Evolutionary conservation across 805 yeast genomes (phyloP).

Genomic region (Ogataea pini): DNA sequence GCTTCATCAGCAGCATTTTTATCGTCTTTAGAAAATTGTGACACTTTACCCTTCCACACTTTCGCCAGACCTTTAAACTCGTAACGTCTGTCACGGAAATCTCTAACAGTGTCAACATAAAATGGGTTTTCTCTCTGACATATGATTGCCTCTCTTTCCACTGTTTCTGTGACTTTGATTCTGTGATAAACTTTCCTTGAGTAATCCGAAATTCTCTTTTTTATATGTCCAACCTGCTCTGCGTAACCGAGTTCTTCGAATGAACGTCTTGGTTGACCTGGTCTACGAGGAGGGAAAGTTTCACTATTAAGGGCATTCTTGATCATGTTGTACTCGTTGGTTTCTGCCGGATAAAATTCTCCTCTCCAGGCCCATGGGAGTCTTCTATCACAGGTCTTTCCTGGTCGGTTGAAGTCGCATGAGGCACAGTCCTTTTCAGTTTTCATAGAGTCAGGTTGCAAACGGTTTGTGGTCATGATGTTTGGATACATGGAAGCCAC

Average conservation of each 20-base stretch:
- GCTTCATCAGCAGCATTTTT: constrained; percentile 80
- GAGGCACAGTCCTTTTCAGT: constrained; percentile 94
- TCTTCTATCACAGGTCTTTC: constrained; percentile 87
- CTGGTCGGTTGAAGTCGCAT: constrained; percentile 96
- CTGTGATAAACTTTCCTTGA: constrained; percentile 84
- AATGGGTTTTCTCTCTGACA: constrained; percentile 98
- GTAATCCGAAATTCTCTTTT: constrained; percentile 78
- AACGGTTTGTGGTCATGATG: constrained; percentile 94
- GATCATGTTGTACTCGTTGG: constrained; percentile 88
- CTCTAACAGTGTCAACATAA: constrained; percentile 90
- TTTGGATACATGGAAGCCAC: constrained; percentile 99
- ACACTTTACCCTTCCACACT: constrained; percentile 84
- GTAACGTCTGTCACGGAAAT: constrained; percentile 93
- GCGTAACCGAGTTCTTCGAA: constrained; percentile 76
- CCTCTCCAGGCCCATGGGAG: constrained; percentile 99
- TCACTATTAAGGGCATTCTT: constrained; percentile 81
- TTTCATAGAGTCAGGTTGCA: constrained; percentile 98
- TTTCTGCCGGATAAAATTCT: constrained; percentile 86
- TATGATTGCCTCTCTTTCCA: constrained; percentile 88
- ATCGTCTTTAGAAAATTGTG: constrained; percentile 55
- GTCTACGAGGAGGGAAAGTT: constrained; percentile 62
- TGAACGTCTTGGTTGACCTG: constrained; percentile 56
- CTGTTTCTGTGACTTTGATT: constrained; percentile 76
- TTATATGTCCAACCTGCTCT: constrained; percentile 76
- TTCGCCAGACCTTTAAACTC: constrained; percentile 93